phyloP scores from a whole-genome alignment of 441 rosid species.

The Metrosideros polymorpha region DNA sequence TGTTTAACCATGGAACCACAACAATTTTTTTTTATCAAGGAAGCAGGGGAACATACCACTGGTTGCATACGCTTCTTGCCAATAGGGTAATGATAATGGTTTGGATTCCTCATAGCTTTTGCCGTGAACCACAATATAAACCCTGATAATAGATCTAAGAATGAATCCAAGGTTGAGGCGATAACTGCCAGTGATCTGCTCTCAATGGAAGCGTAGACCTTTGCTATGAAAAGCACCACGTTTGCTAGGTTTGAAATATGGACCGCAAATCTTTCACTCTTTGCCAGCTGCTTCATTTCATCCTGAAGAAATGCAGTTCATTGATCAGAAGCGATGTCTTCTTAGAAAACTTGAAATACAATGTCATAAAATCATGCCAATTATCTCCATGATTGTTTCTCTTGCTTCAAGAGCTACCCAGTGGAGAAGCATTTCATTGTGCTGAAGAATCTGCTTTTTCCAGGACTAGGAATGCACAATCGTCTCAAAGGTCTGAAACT shows the following conservation, averaged over 20 bases:
- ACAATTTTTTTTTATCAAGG: neutral
- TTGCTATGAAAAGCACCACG: constrained; percentile 43
- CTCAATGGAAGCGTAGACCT: constrained; percentile 40
- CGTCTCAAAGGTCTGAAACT: neutral
- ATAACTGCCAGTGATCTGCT: constrained; percentile 58
- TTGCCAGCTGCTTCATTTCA: constrained; percentile 31
- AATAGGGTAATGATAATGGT: constrained; percentile 38
- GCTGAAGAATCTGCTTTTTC: neutral
- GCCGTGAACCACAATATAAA: constrained; percentile 56
- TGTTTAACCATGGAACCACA: constrained; percentile 16
- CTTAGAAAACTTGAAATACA: neutral
- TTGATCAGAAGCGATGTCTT: neutral
- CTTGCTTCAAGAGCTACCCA: neutral
- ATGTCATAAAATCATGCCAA: neutral
- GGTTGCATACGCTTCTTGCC: constrained; percentile 70
- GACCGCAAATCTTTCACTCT: constrained; percentile 30
- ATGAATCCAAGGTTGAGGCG: constrained; percentile 57
- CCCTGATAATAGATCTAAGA: constrained; percentile 52
- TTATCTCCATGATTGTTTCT: neutral
- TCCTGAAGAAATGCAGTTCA: constrained; percentile 11
- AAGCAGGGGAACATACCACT: constrained; percentile 15
- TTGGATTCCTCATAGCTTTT: constrained; percentile 33
- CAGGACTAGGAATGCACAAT: neutral
- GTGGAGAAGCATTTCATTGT: neutral
- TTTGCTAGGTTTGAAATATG: constrained; percentile 45